A percentile compares a stretch with the other conserved stretches of the same genome.
Evolutionary conservation across 768 basidiomycete species (phyloP).

Genomic region (Gelatoporia subvermispora): DNA sequence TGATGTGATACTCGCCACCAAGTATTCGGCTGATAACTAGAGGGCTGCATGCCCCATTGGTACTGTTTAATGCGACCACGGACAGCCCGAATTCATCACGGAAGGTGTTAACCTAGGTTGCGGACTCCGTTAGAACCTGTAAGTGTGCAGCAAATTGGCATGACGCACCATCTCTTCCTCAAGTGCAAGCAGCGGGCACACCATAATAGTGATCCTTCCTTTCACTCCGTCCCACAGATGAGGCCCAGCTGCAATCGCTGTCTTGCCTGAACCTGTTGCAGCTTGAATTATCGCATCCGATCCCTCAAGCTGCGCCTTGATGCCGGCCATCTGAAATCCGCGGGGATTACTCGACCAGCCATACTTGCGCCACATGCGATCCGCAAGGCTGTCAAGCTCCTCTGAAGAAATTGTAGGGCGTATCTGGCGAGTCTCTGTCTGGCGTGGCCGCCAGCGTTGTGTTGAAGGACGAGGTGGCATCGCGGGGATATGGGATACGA

Average conservation of each 20-base stretch:
- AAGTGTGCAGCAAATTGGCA: background rate
- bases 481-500: no score
- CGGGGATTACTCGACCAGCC: slow-evolving; percentile 18
- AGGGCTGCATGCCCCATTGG: background rate
- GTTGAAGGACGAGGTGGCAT: no score
- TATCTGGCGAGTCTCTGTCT: no score
- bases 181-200: slow-evolving; percentile 35
- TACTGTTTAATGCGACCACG: background rate
- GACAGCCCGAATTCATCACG: background rate
- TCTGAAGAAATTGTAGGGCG: background rate
- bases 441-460: no score
- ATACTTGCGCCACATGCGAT: slow-evolving; percentile 16
- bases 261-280: slow-evolving; percentile 33
- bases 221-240: slow-evolving; percentile 22
- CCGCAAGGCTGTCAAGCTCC: slow-evolving; percentile 9
- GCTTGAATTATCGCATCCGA: slow-evolving; percentile 33
- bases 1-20: slow-evolving; percentile 23
- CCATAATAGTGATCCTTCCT: slow-evolving; percentile 31
- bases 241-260: slow-evolving; percentile 34
- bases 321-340: slow-evolving; percentile 25
- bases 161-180: slow-evolving; percentile 33
- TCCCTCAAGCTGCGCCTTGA: slow-evolving; percentile 25
- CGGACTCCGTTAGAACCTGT: background rate
- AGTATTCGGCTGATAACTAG: slow-evolving; percentile 15
- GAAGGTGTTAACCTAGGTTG: background rate